phyloP scores from a whole-genome alignment of 306 rosid species.

The Vigna trinervia region DNA sequence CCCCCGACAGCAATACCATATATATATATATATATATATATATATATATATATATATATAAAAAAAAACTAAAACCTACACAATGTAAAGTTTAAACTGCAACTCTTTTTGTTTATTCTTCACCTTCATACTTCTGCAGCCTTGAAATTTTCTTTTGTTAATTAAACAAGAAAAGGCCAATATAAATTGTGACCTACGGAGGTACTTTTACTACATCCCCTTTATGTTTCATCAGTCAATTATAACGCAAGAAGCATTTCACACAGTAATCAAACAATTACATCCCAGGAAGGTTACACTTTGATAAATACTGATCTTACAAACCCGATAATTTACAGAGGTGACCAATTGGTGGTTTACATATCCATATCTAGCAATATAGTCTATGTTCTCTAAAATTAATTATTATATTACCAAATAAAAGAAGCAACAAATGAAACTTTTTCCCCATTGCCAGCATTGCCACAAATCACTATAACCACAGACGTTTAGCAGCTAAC shows the following conservation, averaged over 20 bases:
- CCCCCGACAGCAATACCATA: neutral
- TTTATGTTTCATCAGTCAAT: neutral
- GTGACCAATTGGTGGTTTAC: neutral
- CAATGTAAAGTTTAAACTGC: neutral
- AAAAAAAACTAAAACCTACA: slow-evolving; percentile 1
- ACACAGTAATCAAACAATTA: slow-evolving; percentile 6
- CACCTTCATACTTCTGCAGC: neutral
- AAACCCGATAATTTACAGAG: neutral
- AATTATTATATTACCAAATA: neutral
- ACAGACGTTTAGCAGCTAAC: slow-evolving; percentile 53
- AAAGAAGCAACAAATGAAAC: slow-evolving; percentile 28
- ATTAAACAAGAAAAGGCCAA: slow-evolving; percentile 3
- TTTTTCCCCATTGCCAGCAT: neutral
- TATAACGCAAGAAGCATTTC: slow-evolving; percentile 21
- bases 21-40: neutral
- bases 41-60: neutral
- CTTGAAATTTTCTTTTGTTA: neutral
- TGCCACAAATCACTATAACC: slow-evolving; percentile 30
- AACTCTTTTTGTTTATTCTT: neutral
- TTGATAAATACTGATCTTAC: neutral
- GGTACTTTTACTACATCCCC: neutral
- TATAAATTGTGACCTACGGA: neutral
- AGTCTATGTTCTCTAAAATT: neutral
- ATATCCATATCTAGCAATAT: neutral
- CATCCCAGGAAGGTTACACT: neutral